Evolutionary conservation across 495 filamentous ascomycete genomes (phyloP).

Genomic region (Xanthoparmelia taractica): DNA sequence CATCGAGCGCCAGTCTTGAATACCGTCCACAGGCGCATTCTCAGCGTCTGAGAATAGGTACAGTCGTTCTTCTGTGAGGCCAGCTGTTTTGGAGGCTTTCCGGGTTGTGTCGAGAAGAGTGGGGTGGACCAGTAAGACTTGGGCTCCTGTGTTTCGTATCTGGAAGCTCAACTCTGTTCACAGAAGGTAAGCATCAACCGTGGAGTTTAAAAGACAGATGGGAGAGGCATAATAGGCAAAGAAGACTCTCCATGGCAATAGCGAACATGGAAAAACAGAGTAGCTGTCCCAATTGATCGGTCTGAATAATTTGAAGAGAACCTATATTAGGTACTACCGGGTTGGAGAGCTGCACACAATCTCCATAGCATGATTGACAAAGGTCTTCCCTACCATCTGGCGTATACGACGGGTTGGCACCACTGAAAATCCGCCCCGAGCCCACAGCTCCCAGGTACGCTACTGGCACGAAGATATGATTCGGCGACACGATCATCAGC

Average conservation of each 20-base stretch:
- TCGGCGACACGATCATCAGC: constrained; percentile 61
- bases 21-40: constrained; percentile 53
- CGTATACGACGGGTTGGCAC: constrained; percentile 86
- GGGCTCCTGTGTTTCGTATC: constrained; percentile 69
- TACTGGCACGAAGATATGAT: constrained; percentile 63
- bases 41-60: constrained; percentile 69
- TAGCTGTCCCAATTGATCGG: neutral
- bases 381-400: constrained; percentile 39
- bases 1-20: constrained; percentile 41
- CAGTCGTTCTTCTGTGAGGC: constrained; percentile 55
- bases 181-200: constrained; percentile 3
- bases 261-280: neutral
- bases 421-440: constrained; percentile 72
- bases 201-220: neutral
- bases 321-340: neutral
- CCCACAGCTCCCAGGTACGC: constrained; percentile 72
- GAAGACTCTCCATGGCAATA: neutral
- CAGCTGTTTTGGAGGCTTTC: constrained; percentile 59
- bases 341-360: neutral
- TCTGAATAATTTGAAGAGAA: neutral
- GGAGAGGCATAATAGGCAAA: neutral
- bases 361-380: neutral
- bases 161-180: constrained; percentile 75
- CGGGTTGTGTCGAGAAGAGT: constrained; percentile 53
- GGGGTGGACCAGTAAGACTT: constrained; percentile 63